Evolutionary conservation across 371 early-diverging fungal genomes (phyloP).

Genomic region (Mortierella sp.): DNA sequence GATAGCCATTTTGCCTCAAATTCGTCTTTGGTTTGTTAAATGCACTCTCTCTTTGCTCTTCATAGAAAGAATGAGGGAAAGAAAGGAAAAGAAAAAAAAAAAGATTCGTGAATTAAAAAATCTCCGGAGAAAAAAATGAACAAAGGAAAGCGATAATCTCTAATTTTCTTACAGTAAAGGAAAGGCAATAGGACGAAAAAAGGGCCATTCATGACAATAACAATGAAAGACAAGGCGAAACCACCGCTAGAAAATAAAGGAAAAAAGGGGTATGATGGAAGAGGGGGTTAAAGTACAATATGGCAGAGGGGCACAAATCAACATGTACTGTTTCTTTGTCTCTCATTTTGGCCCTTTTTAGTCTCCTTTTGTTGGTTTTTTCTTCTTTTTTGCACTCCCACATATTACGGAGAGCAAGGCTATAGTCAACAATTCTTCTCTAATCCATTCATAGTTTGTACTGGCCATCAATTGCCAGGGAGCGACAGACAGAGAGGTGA

Average conservation of each 20-base stretch:
- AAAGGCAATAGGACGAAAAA: background rate
- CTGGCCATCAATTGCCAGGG: background rate
- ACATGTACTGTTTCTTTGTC: background rate
- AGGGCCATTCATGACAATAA: background rate
- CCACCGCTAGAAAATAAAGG: background rate
- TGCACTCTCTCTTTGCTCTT: background rate
- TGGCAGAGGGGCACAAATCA: background rate
- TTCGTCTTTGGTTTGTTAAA: constrained; percentile 1
- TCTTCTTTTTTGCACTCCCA: background rate
- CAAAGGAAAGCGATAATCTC: background rate
- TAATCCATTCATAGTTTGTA: too few species aligned
- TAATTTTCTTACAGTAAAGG: background rate
- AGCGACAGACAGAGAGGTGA: too few species aligned
- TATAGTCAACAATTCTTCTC: background rate
- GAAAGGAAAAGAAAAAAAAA: too few species aligned
- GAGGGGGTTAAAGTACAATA: background rate
- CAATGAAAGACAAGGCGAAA: background rate
- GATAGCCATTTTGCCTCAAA: constrained; percentile 15
- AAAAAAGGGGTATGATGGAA: background rate
- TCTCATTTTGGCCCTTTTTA: too few species aligned
- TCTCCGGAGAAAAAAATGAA: background rate
- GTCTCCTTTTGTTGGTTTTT: background rate
- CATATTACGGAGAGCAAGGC: background rate
- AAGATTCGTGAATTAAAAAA: background rate
- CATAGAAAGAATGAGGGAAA: background rate